These are phyloP conservation scores for Blastobotrys malaysiensis DNA, from an alignment of 1,139 yeast species.

Conservation along the genomic window DNA sequence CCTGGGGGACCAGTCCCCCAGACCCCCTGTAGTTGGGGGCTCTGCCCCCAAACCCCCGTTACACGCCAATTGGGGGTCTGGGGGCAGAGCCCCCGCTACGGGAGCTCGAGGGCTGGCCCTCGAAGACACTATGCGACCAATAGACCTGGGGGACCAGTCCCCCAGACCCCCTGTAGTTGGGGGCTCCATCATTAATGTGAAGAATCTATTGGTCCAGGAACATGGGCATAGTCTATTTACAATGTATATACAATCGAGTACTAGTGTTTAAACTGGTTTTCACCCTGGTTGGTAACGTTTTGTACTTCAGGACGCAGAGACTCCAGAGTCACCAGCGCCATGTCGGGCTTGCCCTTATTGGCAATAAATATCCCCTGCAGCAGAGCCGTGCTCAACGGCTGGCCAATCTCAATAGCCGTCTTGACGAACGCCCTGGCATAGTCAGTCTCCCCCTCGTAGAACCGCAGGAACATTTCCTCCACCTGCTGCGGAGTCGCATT, in stretches of 20 bases:
- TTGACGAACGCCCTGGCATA: slow-evolving; percentile 60
- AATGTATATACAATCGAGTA: not conserved
- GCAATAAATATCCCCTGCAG: slow-evolving; percentile 93
- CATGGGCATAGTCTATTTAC: too few relatives aligned
- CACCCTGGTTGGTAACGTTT: not conserved
- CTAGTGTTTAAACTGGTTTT: not conserved
- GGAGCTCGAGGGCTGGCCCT: not conserved
- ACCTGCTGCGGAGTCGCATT: slow-evolving; percentile 84
- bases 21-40: too few relatives aligned
- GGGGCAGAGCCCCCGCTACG: too few relatives aligned
- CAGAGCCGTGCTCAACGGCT: slow-evolving; percentile 84
- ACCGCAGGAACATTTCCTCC: slow-evolving; percentile 75
- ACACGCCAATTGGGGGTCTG: too few relatives aligned
- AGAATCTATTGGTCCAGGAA: too few relatives aligned
- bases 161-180: too few relatives aligned
- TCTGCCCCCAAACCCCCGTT: too few relatives aligned
- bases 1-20: too few relatives aligned
- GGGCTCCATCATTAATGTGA: too few relatives aligned
- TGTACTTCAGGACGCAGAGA: slow-evolving; percentile 5
- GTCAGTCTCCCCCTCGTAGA: slow-evolving; percentile 62
- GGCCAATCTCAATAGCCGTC: slow-evolving; percentile 44
- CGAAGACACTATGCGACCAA: too few relatives aligned
- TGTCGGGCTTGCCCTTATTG: slow-evolving; percentile 76
- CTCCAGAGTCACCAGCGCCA: slow-evolving; percentile 62
- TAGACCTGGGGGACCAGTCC: too few relatives aligned